A percentile compares a stretch with the other conserved stretches of the same genome.
These are phyloP conservation scores for Pleurotus cornucopiae DNA, from an alignment of 768 basidiomycete species.

Conservation along the genomic window DNA sequence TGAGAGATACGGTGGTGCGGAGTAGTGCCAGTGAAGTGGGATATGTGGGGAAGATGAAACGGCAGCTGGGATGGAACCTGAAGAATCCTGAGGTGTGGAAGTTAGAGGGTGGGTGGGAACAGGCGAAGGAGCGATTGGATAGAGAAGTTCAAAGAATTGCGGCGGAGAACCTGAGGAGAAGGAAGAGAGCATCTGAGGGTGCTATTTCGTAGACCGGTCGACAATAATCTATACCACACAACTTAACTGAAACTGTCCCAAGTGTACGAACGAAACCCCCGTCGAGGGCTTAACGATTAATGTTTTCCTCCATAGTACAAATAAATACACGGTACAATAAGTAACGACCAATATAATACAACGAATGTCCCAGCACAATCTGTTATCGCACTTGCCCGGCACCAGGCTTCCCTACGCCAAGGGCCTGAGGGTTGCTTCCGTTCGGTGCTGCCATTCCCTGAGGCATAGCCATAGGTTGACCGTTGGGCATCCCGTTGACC, in stretches of 20 bases:
- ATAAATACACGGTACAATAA: too few relatives aligned
- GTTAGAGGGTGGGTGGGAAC: constrained; percentile 24
- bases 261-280: too few relatives aligned
- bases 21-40: constrained; percentile 60
- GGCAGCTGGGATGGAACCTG: constrained; percentile 47
- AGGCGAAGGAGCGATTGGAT: constrained; percentile 25
- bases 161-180: constrained; percentile 25
- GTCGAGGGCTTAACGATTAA: too few relatives aligned
- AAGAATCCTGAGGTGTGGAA: constrained; percentile 32
- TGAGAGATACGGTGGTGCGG: constrained; percentile 46
- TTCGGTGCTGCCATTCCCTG: neutral
- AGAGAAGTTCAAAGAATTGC: constrained; percentile 18
- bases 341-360: too few relatives aligned
- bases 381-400: neutral
- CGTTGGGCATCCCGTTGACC: constrained; percentile 2
- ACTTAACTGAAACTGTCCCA: too few relatives aligned
- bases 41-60: constrained; percentile 66
- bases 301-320: too few relatives aligned
- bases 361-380: too few relatives aligned
- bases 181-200: neutral
- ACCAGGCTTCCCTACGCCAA: constrained; percentile 4
- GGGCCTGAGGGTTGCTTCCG: constrained; percentile 1
- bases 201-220: too few relatives aligned
- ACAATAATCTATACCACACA: too few relatives aligned
- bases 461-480: constrained; percentile 8